These are phyloP conservation scores for Zymoseptoria pseudotritici DNA, from an alignment of 2,329 filamentous ascomycete genomes.

Conservation along the genomic window DNA sequence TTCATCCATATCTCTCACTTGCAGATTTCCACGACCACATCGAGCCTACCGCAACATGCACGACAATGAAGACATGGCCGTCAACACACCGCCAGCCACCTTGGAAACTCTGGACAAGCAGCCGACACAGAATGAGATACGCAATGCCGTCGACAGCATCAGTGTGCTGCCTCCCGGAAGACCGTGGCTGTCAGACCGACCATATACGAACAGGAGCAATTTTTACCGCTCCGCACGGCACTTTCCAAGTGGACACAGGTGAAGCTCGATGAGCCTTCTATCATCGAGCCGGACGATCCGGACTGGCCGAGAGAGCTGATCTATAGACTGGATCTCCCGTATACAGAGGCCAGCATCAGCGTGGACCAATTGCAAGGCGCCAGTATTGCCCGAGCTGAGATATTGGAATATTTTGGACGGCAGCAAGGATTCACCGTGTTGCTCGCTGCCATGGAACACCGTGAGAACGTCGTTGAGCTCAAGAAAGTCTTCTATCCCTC, in stretches of 20 bases:
- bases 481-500: constrained; percentile 11
- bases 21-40: no score
- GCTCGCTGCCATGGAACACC: constrained; percentile 7
- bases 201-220: background rate
- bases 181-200: background rate
- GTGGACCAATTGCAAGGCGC: constrained; percentile 19
- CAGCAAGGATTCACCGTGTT: constrained; percentile 13
- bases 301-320: constrained; percentile 6
- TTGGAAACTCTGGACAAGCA: background rate
- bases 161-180: no score
- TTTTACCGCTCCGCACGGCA: background rate
- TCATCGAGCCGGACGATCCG: background rate
- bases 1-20: no score
- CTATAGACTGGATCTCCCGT: constrained; percentile 24
- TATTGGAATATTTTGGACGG: constrained; percentile 9
- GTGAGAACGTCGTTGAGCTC: constrained; percentile 9
- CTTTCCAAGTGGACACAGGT: background rate
- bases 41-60: no score
- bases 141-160: background rate
- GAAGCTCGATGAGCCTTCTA: background rate
- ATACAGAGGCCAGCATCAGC: constrained; percentile 20
- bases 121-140: background rate
- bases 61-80: no score
- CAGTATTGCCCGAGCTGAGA: constrained; percentile 6
- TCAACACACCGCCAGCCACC: no score